A percentile compares a stretch with the other conserved stretches of the same genome.
Conservation (phyloP, 495 filamentous ascomycete genomes). For the Aspergillus ostianus region DNA sequence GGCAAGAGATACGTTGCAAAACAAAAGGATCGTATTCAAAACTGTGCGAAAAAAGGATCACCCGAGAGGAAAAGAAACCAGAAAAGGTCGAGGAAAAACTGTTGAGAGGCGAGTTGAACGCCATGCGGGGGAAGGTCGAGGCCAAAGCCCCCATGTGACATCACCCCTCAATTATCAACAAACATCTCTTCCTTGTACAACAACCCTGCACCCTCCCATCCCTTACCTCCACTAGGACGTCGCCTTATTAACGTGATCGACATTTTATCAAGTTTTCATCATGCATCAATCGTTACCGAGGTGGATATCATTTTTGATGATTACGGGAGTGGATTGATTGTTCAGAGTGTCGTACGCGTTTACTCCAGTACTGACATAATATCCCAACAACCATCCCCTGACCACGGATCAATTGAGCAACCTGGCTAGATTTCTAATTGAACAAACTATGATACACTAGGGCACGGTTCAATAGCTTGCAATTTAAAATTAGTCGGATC, state of each 20-base stretch:
- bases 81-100: neutral
- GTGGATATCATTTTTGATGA: neutral
- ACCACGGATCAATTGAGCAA: neutral
- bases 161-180: constrained; percentile 7
- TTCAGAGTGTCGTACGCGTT: neutral
- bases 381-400: neutral
- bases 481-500: neutral
- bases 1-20: neutral
- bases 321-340: neutral
- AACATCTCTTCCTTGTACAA: neutral
- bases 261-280: too few species aligned
- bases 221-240: neutral
- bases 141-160: constrained; percentile 16
- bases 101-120: neutral
- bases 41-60: neutral
- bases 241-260: neutral
- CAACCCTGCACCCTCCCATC: neutral
- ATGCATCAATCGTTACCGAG: too few species aligned
- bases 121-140: constrained; percentile 8
- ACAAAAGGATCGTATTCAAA: neutral
- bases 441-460: neutral
- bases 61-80: neutral
- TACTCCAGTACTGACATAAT: neutral
- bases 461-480: neutral
- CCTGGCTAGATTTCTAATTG: neutral